These are phyloP conservation scores for Gentiana dahurica DNA, from an alignment of 257 asterid genomes.

Conservation along the genomic window DNA sequence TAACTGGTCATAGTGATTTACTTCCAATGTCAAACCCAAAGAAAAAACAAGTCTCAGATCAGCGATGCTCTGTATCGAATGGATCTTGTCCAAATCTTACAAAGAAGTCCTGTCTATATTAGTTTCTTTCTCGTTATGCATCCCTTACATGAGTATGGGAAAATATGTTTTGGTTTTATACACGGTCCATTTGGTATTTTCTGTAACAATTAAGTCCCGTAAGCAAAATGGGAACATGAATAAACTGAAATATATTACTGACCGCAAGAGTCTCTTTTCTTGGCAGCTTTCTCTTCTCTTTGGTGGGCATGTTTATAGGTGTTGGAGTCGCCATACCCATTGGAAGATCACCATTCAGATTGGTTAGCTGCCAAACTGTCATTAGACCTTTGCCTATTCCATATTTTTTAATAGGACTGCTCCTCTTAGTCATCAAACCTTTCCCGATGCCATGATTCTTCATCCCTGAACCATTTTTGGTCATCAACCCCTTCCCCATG, in stretches of 20 bases:
- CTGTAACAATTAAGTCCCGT: too few relatives aligned
- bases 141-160: too few relatives aligned
- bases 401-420: conserved; percentile 23
- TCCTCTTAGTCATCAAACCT: conserved; percentile 47
- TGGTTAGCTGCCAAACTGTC: conserved; percentile 35
- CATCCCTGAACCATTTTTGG: conserved; percentile 19
- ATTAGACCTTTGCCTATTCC: conserved; percentile 81
- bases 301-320: conserved; percentile 11
- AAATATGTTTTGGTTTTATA: too few relatives aligned
- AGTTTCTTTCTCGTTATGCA: too few relatives aligned
- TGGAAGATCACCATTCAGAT: conserved; percentile 34
- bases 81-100: too few relatives aligned
- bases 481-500: conserved; percentile 70
- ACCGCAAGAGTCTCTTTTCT: conserved; percentile 58
- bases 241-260: conserved; percentile 23
- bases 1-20: too few relatives aligned
- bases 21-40: too few relatives aligned
- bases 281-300: conserved; percentile 46
- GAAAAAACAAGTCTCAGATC: too few relatives aligned
- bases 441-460: conserved; percentile 60
- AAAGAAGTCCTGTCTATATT: too few relatives aligned
- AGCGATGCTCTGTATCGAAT: too few relatives aligned
- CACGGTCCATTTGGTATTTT: too few relatives aligned
- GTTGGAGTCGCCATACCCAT: conserved; percentile 22
- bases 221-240: not conserved